These are phyloP conservation scores for Sporothrix brunneoviolacea DNA, from an alignment of 2,329 filamentous ascomycete species.

Conservation along the genomic window DNA sequence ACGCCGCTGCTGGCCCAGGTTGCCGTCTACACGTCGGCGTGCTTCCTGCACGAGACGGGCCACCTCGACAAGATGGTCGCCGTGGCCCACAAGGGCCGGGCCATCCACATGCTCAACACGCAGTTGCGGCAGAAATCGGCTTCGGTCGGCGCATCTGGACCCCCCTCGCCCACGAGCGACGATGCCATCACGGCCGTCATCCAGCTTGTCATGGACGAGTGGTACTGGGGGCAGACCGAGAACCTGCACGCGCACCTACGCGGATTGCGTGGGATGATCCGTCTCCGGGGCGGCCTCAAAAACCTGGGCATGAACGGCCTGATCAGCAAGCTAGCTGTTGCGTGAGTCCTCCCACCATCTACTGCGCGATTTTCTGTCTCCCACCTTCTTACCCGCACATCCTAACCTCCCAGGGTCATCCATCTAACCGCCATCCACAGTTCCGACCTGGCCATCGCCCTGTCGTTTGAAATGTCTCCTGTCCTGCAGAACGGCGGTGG, in stretches of 20 bases:
- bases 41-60: constrained; percentile 44
- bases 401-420: constrained; percentile 7
- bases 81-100: constrained; percentile 36
- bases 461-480: constrained; percentile 40
- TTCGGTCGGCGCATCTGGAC: not conserved
- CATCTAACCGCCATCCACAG: constrained; percentile 24
- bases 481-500: constrained; percentile 29
- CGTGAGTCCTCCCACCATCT: constrained; percentile 30
- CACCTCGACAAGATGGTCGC: constrained; percentile 38
- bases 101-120: constrained; percentile 41
- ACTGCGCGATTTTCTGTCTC: not conserved
- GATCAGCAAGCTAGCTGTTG: constrained; percentile 41
- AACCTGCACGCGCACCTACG: constrained; percentile 40
- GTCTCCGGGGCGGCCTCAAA: constrained; percentile 38
- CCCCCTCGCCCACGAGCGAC: constrained; percentile 32
- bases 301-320: constrained; percentile 40
- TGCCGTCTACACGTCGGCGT: constrained; percentile 44
- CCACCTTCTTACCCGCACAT: not conserved
- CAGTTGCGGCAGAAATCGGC: constrained; percentile 28
- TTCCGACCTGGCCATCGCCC: constrained; percentile 40
- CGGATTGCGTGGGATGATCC: constrained; percentile 43
- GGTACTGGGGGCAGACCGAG: constrained; percentile 45
- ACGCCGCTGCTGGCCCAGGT: constrained; percentile 44
- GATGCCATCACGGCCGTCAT: constrained; percentile 41
- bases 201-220: constrained; percentile 45